A percentile compares a stretch with the other conserved stretches of the same genome.
Evolutionary conservation across 2,329 filamentous ascomycete species (phyloP).

Genomic region (Claviceps digitariae): DNA sequence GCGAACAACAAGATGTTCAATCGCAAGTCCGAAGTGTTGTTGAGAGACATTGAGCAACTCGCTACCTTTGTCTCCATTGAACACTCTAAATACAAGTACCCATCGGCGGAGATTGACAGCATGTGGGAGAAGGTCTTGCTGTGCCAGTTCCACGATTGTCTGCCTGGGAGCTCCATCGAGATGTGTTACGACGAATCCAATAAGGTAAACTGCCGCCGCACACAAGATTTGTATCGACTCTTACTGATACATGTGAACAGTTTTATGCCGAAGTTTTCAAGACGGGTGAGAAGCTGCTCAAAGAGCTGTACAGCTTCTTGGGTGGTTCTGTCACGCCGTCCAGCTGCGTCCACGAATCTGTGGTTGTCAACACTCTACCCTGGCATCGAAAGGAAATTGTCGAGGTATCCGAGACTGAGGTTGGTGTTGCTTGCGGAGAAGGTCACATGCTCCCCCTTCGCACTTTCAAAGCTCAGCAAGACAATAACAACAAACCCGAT

Average conservation of each 20-base stretch:
- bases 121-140: slow-evolving; percentile 92
- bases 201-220: slow-evolving; percentile 31
- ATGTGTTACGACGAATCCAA: slow-evolving; percentile 98
- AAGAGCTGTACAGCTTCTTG: slow-evolving; percentile 54
- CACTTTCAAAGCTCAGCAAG: slow-evolving; percentile 30
- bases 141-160: slow-evolving; percentile 95
- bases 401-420: slow-evolving; percentile 39
- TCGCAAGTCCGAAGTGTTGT: slow-evolving; percentile 66
- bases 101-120: slow-evolving; percentile 81
- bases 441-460: slow-evolving; percentile 39
- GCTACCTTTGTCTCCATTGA: slow-evolving; percentile 74
- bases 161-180: slow-evolving; percentile 88
- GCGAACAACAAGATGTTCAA: slow-evolving; percentile 97
- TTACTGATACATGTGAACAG: slow-evolving; percentile 23
- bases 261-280: slow-evolving; percentile 75
- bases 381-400: slow-evolving; percentile 72
- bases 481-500: slow-evolving; percentile 26
- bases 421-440: slow-evolving; percentile 42
- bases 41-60: slow-evolving; percentile 78
- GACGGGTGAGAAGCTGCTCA: slow-evolving; percentile 57
- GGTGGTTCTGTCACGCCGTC: slow-evolving; percentile 39
- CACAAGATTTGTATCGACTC: background rate
- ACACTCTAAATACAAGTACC: slow-evolving; percentile 66
- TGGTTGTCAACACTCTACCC: slow-evolving; percentile 72
- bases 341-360: slow-evolving; percentile 30